Evolutionary conservation across 129 eudicot species (phyloP), one percentile per base, ranked within the genome.

Genomic region (Solidago caesia): DNA sequence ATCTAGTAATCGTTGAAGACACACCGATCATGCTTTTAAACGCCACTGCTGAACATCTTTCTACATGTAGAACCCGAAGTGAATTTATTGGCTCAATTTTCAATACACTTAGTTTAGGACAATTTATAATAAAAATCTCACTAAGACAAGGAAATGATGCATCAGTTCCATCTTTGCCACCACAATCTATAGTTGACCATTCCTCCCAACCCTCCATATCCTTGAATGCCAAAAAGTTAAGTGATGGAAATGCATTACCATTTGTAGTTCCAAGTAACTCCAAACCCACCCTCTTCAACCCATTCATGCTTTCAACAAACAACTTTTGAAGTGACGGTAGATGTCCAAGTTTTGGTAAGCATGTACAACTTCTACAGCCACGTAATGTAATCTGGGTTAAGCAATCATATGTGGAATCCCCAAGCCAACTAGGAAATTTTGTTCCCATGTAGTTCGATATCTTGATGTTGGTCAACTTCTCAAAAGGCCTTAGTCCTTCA

Each of bases 401-500:
- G 13, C 68, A 46, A 5, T 49, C 25, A 45, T 83, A 84, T 2
- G 44, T 45, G 7, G 78, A 51, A 72, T 84, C 61, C 21, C 91
- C 88, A 0, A 86, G 39, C 91, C 91, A 86, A 33, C 57, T 69
- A 5, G 91, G 85, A 68, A 87, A 84, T 12, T 44, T 46, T 5
- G 9, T 9, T 11, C 88, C 88, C 27, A 52, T 39, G 29, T 84
- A 84, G 56, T 46, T 21, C n/a, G 53, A 72, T 41, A 84, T 63
- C 13, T 60, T 46, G 29, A 83, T 78, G 57, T 5, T 47, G 47
- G 1, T 68, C 10, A 68, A 47, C 59, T 68, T 68, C 16, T 66
- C 6, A 43, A 7, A 44, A 63, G 88, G 92, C 55, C 46, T 68
- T 64, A 84, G 72, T 8, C 16, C 45, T 44, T 79, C 77, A 6